Base-by-base conservation (phyloP, 1,284 basidiomycete genomes). In the Somion occarium region DNA sequence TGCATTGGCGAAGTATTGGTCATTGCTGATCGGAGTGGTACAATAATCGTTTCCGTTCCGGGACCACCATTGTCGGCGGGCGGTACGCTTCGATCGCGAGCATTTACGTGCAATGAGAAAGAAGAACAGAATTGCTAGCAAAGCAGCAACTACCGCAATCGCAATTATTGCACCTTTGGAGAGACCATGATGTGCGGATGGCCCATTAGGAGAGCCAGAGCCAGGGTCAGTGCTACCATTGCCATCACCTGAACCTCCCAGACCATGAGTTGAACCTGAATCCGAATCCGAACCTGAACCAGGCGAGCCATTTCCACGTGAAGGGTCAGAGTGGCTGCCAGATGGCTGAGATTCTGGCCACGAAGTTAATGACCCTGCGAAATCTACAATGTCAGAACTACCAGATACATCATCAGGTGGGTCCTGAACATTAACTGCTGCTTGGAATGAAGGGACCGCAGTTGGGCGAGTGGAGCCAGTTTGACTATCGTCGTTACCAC, bases 11-110 rank as follows among this genome's bases (percentile, higher is more conserved):
- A 62, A 60, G 51, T 55, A 60, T 18, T 52, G 55, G 2, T 59
- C 60, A 41, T 48, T 57, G 54, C 55, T 58, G 46, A 56, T 34
- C 9, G 30, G 49, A 5, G 46, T 30, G 12, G 39, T 48, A 27
- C n/a, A 2, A 24, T 38, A 22, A 18, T 39, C n/a, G n/a, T 27
- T 37, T 55, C 56, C n/a, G 52, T 37, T 54, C 45, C 30, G 41
- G 55, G 57, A 57, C 64, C 64, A 66, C 15, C 54, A 47, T 46
- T 47, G 58, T 25, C 63, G 61, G n/a, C 60, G 55, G 5, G 55
- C 50, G 30, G 59, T 44, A 15, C 64, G 61, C 13, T 53, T 50
- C 2, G 55, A 49, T 19, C 59, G 50, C 1, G 55, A 57, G 11
- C 61, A 44, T 25, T 49, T 52, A 4, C 57, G 39, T 20, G 34